Base-by-base conservation (phyloP, 371 early-diverging fungal genomes). In the Syncephalastrum monosporum region DNA sequence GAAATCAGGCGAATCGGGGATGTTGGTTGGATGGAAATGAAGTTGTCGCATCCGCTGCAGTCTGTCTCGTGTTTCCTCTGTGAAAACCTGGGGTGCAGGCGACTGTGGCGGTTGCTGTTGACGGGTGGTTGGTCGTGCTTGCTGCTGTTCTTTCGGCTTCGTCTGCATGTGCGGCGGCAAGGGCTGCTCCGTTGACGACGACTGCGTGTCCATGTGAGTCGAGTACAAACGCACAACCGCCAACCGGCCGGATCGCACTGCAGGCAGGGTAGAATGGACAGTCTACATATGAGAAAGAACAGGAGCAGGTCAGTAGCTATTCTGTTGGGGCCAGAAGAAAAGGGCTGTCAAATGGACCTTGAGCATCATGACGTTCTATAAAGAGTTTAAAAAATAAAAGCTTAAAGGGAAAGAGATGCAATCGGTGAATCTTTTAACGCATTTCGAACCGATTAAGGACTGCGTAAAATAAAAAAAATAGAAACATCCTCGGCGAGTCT, bases 1-100 rank as follows among this genome's bases (percentile, higher is more conserved):
- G 73, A 86, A 86, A 61, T 83, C 82, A 58, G 82, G 84, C 47
- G 86, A 85, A 53, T 65, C 78, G 41, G 66, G 85, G 63, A 74
- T 68, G 56, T 79, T 79, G 33, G 80, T 65, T 19, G 80, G 72
- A 41, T 75, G 71, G 19, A 79, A 79, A n/a, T 71, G 71, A 38
- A 73, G 67, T 47, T 77, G 69, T 29, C 77, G 67, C 47, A 73
- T 59, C 23, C 74, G 65, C 50, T 67, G 69, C 19, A 77, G 56
- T 15, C 60, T 69, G 8, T 29, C 51, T 42, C 69, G 67, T 24
- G 77, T 71, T 57, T 73, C 77, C 14, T 75, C 76, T 27, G 64
- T 61, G 46, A 72, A 75, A 17, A 71, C 41, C 17, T 42, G 55
- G 19, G 42, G 44, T 2, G 10, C 10, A 33, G 6, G 38, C 10